A percentile compares a stretch with the other conserved stretches of the same genome.
Conservation (phyloP, 495 filamentous ascomycete genomes). For the Penicillium egyptiacum region DNA sequence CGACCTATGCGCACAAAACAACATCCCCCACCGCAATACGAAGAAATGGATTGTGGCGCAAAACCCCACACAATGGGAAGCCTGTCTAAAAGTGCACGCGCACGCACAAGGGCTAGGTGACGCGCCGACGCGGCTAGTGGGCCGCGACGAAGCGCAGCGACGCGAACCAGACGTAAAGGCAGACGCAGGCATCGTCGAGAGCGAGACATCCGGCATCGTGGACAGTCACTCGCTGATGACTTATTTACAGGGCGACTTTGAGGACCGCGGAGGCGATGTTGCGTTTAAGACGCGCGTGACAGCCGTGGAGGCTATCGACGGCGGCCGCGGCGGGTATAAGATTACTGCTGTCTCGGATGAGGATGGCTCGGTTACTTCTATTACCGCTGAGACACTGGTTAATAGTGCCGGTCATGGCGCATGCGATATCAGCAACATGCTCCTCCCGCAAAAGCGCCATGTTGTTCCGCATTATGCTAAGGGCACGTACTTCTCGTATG, state of each 20-base stretch:
- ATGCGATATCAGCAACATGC: constrained; percentile 75
- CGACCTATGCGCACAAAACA: constrained; percentile 63
- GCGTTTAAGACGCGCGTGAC: constrained; percentile 66
- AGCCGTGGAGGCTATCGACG: constrained; percentile 52
- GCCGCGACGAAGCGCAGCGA: constrained; percentile 54
- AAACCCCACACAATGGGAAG: constrained; percentile 62
- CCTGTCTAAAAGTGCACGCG: constrained; percentile 63
- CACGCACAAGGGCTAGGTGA: constrained; percentile 60
- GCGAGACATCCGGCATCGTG: constrained; percentile 82
- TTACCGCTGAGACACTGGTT: constrained; percentile 74
- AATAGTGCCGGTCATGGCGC: constrained; percentile 86
- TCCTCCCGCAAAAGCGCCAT: constrained; percentile 62
- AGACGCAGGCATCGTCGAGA: constrained; percentile 73
- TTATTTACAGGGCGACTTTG: constrained; percentile 71
- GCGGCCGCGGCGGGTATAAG: constrained; percentile 50
- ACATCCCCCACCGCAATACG: constrained; percentile 68
- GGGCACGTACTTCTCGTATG: constrained; percentile 92
- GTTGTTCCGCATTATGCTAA: constrained; percentile 78
- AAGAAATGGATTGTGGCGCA: constrained; percentile 98
- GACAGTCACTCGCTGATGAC: constrained; percentile 86
- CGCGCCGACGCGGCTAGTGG: constrained; percentile 73
- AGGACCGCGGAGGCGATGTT: constrained; percentile 71
- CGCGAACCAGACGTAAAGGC: constrained; percentile 75
- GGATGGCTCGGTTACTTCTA: constrained; percentile 45
- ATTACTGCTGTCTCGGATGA: constrained; percentile 50